Evolutionary conservation across 1,139 yeast species (phyloP), one percentile per base, ranked within the genome.

Genomic region (Keqinozyma sinolaborantium): DNA sequence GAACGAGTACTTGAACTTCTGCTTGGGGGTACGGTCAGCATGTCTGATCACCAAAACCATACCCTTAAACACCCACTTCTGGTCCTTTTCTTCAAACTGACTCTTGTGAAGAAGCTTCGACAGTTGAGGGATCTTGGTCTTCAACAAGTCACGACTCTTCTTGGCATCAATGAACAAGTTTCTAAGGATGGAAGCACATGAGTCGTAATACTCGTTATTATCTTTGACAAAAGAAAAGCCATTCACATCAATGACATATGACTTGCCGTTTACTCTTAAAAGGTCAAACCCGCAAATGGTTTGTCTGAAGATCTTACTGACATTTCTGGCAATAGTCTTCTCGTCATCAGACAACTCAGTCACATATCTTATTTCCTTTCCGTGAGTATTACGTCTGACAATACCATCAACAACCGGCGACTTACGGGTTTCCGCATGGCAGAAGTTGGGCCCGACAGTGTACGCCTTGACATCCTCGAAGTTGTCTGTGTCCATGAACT

Each of bases 21-120:
- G 98, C 54, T 94, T 94, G n/a, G 98, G 98, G 0, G 98, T 94
- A 55, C 99, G 78, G 56, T 94, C 99, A 4, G 98, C 98, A 59
- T 94, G 99, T 49, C 99, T 78, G 33, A 94, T 83, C 21, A 92
- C 95, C 19, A 84, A 76, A 7, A 92, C 95, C 63, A 85, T 68
- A 6, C 97, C 97, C 58, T 94, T 94, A 56, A 92, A 83, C 4
- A 85, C 87, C 99, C 99, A 94, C 57, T 92, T 92, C 54, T 90
- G 97, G 47, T 84, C 83, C 60, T 86, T 85, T 45, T 85, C 92
- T 53, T 83, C 92, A 40, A 68, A 69, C 41, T 65, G 70, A 32
- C 66, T 56, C 44, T 60, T 64, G 43, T 64, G 55, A 27, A 61
- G 53, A 5, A 59, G 35, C 36, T 63, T 61, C n/a, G 64, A 53